These are phyloP conservation scores for Pythium monospermum DNA, from an alignment of 352 stramenopile species.

Conservation along the genomic window DNA sequence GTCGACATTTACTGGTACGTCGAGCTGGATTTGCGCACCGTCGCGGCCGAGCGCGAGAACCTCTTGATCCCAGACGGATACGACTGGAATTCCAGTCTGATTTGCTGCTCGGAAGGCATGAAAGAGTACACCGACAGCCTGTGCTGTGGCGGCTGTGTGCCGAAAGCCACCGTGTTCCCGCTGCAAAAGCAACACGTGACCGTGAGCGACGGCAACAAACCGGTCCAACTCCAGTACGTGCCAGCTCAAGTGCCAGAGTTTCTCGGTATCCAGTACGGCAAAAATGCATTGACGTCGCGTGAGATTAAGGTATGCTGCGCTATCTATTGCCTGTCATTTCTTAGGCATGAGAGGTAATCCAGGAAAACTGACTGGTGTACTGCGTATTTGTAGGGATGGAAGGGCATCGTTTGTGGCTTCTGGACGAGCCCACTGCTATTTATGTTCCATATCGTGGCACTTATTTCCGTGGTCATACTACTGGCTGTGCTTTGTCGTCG, in stretches of 20 bases:
- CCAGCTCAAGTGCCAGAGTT: constrained; percentile 53
- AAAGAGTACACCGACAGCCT: constrained; percentile 58
- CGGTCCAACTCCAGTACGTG: constrained; percentile 49
- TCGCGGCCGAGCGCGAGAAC: constrained; percentile 35
- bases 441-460: constrained; percentile 39
- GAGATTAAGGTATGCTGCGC: constrained; percentile 59
- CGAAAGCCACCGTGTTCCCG: constrained; percentile 53
- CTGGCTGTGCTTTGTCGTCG: constrained; percentile 40
- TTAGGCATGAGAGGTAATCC: too few relatives aligned
- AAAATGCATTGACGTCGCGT: constrained; percentile 41
- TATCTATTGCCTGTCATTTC: background rate
- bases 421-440: constrained; percentile 69
- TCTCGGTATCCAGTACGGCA: constrained; percentile 65
- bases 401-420: constrained; percentile 70
- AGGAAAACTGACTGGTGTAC: background rate
- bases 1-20: constrained; percentile 85
- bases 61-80: constrained; percentile 55
- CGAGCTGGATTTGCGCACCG: constrained; percentile 40
- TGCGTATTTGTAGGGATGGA: constrained; percentile 47
- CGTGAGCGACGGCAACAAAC: constrained; percentile 38
- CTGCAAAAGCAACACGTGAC: constrained; percentile 39
- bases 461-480: constrained; percentile 31
- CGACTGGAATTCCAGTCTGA: constrained; percentile 53
- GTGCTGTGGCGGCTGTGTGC: constrained; percentile 73
- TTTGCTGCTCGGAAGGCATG: constrained; percentile 71